phyloP scores from a whole-genome alignment of 345 rosid species.

The Citrus sinensis region DVS_A1.0 CM039162.1:22031501-22032000 shows the following conservation, averaged over 20 bases:
- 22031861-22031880: background rate
- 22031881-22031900: background rate
- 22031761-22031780: background rate
- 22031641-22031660: constrained; percentile 81
- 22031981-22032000: constrained; percentile 50
- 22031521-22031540: constrained; percentile 42
- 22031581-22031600: constrained; percentile 55
- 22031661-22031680: constrained; percentile 9
- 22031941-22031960: background rate
- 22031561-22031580: constrained; percentile 73
- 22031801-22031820: background rate
- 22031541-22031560: constrained; percentile 62
- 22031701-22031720: background rate
- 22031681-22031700: constrained; percentile 13
- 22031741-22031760: background rate
- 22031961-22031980: constrained; percentile 43
- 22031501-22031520: background rate
- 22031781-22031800: background rate
- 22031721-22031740: background rate
- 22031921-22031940: background rate
- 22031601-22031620: constrained; percentile 82
- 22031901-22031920: too few relatives aligned
- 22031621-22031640: constrained; percentile 66
- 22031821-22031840: background rate
- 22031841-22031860: background rate